A percentile compares a stretch with the other conserved stretches of the same genome.
Conservation (phyloP, 257 asterid genomes). For the Prunella vulgaris region DNA sequence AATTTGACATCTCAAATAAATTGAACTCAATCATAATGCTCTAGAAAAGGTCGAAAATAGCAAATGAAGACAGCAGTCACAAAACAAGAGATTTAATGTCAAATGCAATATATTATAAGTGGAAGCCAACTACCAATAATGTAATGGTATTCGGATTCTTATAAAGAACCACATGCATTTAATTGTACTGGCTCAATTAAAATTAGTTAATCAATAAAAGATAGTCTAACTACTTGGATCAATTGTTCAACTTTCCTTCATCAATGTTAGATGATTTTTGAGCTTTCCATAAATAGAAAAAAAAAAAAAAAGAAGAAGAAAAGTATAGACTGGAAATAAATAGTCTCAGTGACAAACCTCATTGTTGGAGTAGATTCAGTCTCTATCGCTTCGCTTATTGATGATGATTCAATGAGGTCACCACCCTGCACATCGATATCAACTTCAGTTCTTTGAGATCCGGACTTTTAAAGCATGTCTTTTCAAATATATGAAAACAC, state of each 20-base stretch:
- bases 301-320: background rate
- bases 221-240: background rate
- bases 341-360: constrained; percentile 32
- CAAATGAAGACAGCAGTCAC: background rate
- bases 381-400: constrained; percentile 30
- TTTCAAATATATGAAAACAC: constrained; percentile 22
- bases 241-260: background rate
- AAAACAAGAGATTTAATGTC: background rate
- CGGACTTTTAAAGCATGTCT: constrained; percentile 19
- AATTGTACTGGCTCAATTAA: background rate
- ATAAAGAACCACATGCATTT: background rate
- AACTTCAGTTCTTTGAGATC: constrained; percentile 28
- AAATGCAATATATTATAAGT: background rate
- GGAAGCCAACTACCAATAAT: background rate
- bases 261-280: background rate
- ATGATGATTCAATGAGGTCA: constrained; percentile 35
- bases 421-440: constrained; percentile 21
- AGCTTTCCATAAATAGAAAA: background rate
- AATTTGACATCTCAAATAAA: background rate
- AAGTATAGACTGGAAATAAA: constrained; percentile 8
- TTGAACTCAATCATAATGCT: background rate
- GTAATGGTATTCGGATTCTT: background rate
- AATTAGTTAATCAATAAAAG: background rate
- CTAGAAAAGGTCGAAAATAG: background rate
- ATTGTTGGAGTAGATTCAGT: constrained; percentile 21